Evolutionary conservation across 1,284 basidiomycete genomes (phyloP).

Genomic region (Fomitopsis schrenkii): DNA sequence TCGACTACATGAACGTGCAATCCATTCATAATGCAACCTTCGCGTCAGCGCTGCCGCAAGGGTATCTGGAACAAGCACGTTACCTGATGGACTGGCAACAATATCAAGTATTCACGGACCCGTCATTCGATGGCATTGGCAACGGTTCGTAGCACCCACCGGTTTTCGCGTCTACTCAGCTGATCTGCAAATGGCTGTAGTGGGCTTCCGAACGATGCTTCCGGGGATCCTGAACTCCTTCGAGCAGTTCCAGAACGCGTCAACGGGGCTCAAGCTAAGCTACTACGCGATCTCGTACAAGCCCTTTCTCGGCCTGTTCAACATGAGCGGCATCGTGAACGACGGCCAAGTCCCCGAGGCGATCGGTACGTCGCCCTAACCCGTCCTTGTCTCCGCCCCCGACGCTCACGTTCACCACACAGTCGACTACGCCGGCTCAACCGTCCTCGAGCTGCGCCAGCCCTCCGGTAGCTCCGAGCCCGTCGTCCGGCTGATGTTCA

Average conservation of each 20-base stretch:
- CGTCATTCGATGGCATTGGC: slow-evolving; percentile 35
- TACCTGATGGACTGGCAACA: slow-evolving; percentile 50
- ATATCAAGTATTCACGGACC: slow-evolving; percentile 42
- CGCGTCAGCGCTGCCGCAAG: slow-evolving; percentile 23
- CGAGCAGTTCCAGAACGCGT: slow-evolving; percentile 37
- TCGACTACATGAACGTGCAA: slow-evolving; percentile 49
- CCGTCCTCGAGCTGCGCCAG: slow-evolving; percentile 38
- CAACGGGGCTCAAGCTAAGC: slow-evolving; percentile 38
- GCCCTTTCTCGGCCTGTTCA: slow-evolving; percentile 51
- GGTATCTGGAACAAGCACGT: slow-evolving; percentile 36
- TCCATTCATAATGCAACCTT: slow-evolving; percentile 44
- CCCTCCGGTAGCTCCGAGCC: slow-evolving; percentile 18
- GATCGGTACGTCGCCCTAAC: slow-evolving; percentile 26
- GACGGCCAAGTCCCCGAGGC: slow-evolving; percentile 29
- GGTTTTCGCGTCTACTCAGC: background rate
- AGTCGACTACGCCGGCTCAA: slow-evolving; percentile 44
- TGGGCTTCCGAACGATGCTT: slow-evolving; percentile 45
- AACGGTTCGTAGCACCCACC: slow-evolving; percentile 14
- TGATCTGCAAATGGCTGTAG: slow-evolving; percentile 15
- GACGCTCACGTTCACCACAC: background rate
- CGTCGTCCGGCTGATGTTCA: slow-evolving; percentile 57
- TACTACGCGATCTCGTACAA: slow-evolving; percentile 48
- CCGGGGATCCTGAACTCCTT: slow-evolving; percentile 42
- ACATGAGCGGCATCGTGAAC: slow-evolving; percentile 39
- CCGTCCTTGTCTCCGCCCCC: background rate